These are phyloP conservation scores for Mycena chlorophos DNA, from an alignment of 768 basidiomycete genomes.

Conservation along the genomic window DNA sequence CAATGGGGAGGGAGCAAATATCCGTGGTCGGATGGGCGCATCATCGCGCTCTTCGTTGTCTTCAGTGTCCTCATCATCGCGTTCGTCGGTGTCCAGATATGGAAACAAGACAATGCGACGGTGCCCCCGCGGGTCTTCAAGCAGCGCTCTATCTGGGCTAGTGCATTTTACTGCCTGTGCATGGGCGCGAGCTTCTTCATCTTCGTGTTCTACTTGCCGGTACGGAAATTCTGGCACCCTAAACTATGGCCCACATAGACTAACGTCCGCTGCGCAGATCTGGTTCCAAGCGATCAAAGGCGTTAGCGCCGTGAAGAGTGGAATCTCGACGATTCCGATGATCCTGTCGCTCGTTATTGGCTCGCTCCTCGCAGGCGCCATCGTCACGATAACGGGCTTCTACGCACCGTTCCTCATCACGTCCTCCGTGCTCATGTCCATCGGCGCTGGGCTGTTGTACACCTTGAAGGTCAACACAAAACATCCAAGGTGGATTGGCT, in stretches of 20 bases:
- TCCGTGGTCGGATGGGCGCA: slow-evolving; percentile 35
- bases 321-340: slow-evolving; percentile 33
- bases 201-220: slow-evolving; percentile 14
- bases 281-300: slow-evolving; percentile 41
- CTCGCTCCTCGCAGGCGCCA: slow-evolving; percentile 38
- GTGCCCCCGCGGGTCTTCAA: slow-evolving; percentile 19
- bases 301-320: slow-evolving; percentile 35
- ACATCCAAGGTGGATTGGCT: slow-evolving; percentile 18
- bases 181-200: slow-evolving; percentile 18
- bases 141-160: slow-evolving; percentile 14
- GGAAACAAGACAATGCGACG: slow-evolving; percentile 9
- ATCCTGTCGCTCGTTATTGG: slow-evolving; percentile 39
- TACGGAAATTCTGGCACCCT: neutral
- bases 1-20: slow-evolving; percentile 46
- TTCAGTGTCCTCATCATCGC: slow-evolving; percentile 13
- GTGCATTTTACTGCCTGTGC: slow-evolving; percentile 5
- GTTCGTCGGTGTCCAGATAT: slow-evolving; percentile 17
- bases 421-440: slow-evolving; percentile 33
- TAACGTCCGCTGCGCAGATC: neutral
- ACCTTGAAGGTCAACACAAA: slow-evolving; percentile 27
- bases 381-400: slow-evolving; percentile 33
- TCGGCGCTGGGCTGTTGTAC: slow-evolving; percentile 39
- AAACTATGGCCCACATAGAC: neutral
- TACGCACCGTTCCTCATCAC: slow-evolving; percentile 35
- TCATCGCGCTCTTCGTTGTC: slow-evolving; percentile 7